Base-by-base conservation (phyloP, 2,329 filamentous ascomycete genomes). In the Didymella arachidicola region DNA sequence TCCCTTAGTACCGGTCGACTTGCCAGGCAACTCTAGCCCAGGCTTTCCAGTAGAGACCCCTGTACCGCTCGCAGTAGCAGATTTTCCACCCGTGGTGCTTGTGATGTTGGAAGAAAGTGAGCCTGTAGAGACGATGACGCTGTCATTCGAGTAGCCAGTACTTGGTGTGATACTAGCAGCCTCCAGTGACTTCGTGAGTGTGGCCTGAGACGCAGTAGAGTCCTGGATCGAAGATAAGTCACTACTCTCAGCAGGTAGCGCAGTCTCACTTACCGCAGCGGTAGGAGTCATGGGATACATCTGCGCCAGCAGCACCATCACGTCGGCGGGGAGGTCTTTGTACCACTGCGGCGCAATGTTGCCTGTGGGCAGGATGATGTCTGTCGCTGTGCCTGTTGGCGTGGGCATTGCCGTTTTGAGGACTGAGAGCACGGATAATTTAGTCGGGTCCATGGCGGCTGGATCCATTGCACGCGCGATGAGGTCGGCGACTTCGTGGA, bases 381-480 rank as follows among this genome's bases (percentile, higher is more conserved):
- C 50, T 30, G 39, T 57, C 14, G 16, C 53, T 10, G 55, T 53
- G 22, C 19, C 41, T 14, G 53, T 53, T 4, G 59, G 50, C 12
- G 32, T 45, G 22, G 59, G 55, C 18, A 61, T 54, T 7, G 51
- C 59, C 36, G 50, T 61, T 34, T 44, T 48, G 19, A 61, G 54
- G 8, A 61, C 55, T 2, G 59, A 61, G 36, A 61, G 59, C 6
- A 61, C 46, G 16, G 59, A 61, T 25, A 55, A 34, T 29, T 53
- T 57, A 16, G 42, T 55, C 3, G 59, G 55, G 25, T 59, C 59
- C 51, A 59, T 59, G 41, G 54, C 51, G 5, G 27, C 46, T 22
- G 55, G 53, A n/a, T 61, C 49, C 3, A 61, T 38, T 11, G 27
- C 50, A 14, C 59, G 59, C 42, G 22, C 47, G 14, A 59, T 25